phyloP scores from a whole-genome alignment of 768 basidiomycete genomes.

The Neoboletus magnificus region DNA sequence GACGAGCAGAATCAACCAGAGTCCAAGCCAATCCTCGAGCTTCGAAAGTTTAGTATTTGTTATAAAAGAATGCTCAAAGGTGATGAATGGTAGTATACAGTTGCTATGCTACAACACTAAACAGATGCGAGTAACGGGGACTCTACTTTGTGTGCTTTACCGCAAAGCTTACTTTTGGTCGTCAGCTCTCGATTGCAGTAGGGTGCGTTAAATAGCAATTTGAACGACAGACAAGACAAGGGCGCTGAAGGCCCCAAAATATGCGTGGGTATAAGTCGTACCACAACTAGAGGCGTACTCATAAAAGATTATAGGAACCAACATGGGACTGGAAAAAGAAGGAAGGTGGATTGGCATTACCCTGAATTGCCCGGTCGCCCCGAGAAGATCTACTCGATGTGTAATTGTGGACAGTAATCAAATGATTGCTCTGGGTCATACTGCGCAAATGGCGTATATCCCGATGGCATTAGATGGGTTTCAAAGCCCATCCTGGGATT shows the following conservation, averaged over 20 bases:
- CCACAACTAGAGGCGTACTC: slow-evolving; percentile 15
- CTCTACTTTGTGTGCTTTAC: background rate
- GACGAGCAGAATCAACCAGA: background rate
- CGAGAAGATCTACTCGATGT: slow-evolving; percentile 20
- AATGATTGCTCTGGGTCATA: slow-evolving; percentile 25
- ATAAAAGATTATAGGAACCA: slow-evolving; percentile 3
- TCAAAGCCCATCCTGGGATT: slow-evolving; percentile 26
- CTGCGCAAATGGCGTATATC: slow-evolving; percentile 32
- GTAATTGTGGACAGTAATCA: slow-evolving; percentile 28
- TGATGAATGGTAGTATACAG: slow-evolving; percentile 17
- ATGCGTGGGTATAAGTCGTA: slow-evolving; percentile 15
- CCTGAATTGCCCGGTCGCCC: background rate
- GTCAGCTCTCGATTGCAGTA: slow-evolving; percentile 1
- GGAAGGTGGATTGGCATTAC: background rate
- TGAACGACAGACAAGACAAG: background rate
- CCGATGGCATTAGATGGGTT: slow-evolving; percentile 18
- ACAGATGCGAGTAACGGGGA: slow-evolving; percentile 9
- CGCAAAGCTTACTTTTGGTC: slow-evolving; percentile 8
- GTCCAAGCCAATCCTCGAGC: background rate
- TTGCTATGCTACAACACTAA: slow-evolving; percentile 24
- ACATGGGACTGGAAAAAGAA: background rate
- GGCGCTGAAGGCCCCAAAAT: background rate
- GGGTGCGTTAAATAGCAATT: slow-evolving; percentile 3
- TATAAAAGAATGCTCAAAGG: slow-evolving; percentile 1
- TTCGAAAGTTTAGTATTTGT: background rate